Base-by-base conservation (phyloP, 208 protist species). In the Leishmania amazonensis region DNA sequence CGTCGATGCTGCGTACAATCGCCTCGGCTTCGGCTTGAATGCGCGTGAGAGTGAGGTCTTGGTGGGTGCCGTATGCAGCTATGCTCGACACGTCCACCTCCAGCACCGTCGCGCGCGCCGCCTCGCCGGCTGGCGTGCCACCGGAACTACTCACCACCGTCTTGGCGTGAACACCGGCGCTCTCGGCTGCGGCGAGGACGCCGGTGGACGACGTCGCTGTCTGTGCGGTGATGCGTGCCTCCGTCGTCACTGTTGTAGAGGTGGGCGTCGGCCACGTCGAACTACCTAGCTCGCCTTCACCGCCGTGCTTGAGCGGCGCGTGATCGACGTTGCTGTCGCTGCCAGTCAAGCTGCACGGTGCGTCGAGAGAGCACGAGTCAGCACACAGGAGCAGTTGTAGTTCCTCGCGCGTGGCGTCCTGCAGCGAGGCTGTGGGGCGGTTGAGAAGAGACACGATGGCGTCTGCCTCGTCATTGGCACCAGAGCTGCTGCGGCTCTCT, bases 11-110 rank as follows among this genome's bases (percentile, higher is more conserved):
- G 42, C 57, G 76, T 19, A 90, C 57, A 72, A 93, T 87, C 7
- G 72, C 75, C 7, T 83, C 85, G 21, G 89, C 86, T 73, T 94
- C 91, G 1, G 72, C 65, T 57, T 90, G 85, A 35, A 94, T 90
- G 57, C 91, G 89, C 13, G 62, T 60, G 45, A 91, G 74, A 0
- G 91, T 86, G 45, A 94, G 81, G 42, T 94, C 89, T 79, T 94
- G 91, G 13, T 90, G 89, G 28, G 87, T 87, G 76, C 91, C 91
- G 87, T 89, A 93, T 9, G 83, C 87, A 8, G 78, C 88, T 9
- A 94, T 74, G 81, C 87, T 79, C 6, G 86, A 87, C 53, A 91
- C 72, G 82, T 94, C 91, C 15, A 90, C 82, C 6, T 87, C 82
- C 64, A 92, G 87, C 13, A 94, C 76, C 9, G 91, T 93, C 15